These are phyloP conservation scores for Rhizopus delemar DNA, from an alignment of 371 early-diverging fungal genomes.

Conservation along the genomic window DNA sequence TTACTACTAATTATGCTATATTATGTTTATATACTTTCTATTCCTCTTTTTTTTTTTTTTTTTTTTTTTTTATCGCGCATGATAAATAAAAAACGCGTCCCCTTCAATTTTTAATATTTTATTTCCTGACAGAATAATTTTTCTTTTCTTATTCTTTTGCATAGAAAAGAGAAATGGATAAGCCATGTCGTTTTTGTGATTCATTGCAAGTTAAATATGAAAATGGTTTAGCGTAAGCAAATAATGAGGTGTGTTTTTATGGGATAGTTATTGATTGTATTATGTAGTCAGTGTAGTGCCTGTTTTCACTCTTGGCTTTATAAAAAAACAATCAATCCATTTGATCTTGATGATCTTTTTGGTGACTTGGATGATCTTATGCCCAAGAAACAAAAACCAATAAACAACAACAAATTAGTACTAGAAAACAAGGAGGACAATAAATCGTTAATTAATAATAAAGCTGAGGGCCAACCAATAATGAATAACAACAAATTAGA, in stretches of 20 bases:
- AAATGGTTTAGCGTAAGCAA: neutral
- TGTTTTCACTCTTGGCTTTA: neutral
- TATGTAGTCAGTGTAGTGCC: neutral
- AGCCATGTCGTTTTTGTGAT: neutral
- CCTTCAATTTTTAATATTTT: too few relatives aligned
- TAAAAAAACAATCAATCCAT: neutral
- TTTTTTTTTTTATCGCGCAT: neutral
- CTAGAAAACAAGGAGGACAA: too few relatives aligned
- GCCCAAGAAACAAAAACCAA: neutral
- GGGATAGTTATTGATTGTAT: neutral
- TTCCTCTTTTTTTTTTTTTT: neutral
- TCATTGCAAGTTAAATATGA: neutral
- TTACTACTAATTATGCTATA: too few relatives aligned
- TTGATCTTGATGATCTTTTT: neutral
- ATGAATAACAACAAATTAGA: neutral
- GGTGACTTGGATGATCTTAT: neutral
- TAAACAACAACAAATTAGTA: too few relatives aligned
- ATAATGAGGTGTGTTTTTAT: too few relatives aligned
- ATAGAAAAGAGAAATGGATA: neutral
- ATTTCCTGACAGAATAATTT: too few relatives aligned
- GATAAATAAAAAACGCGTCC: too few relatives aligned
- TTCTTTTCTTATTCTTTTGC: neutral
- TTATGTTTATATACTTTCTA: neutral
- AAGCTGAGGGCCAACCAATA: neutral
- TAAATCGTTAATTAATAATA: too few relatives aligned